Conservation (phyloP, 352 stramenopile species). For the Globisporangium okanoganense region DNA sequence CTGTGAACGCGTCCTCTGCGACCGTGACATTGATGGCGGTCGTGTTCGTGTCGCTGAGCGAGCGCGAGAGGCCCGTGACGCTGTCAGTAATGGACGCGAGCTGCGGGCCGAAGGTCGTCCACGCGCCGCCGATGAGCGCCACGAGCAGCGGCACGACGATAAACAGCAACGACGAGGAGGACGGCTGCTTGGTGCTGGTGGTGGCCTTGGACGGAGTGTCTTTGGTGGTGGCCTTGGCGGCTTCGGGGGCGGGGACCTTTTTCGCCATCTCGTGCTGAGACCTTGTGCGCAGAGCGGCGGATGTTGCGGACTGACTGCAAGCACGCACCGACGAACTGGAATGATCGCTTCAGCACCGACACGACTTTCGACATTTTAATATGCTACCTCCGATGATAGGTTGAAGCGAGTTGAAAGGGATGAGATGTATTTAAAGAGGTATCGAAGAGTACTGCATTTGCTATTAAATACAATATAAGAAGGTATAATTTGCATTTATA, state of each 20-base stretch:
- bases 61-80: neutral
- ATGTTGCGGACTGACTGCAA: neutral
- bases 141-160: slow-evolving; percentile 28
- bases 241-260: neutral
- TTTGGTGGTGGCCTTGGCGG: neutral
- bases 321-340: neutral
- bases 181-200: neutral
- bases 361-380: neutral
- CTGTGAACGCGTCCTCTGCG: slow-evolving; percentile 5
- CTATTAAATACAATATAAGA: no score
- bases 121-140: slow-evolving; percentile 31
- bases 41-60: slow-evolving; percentile 9
- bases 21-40: neutral
- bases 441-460: no score
- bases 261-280: slow-evolving; percentile 5
- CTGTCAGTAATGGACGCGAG: neutral
- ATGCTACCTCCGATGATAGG: neutral
- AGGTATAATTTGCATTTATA: no score
- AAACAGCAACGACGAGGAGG: slow-evolving; percentile 24
- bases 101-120: slow-evolving; percentile 12
- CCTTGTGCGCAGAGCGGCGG: neutral
- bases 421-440: no score
- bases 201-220: neutral
- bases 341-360: slow-evolving; percentile 9
- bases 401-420: no score